Evolutionary conservation across 2,329 filamentous ascomycete genomes (phyloP).

Genomic region (Aspergillus fumigatus): DNA sequence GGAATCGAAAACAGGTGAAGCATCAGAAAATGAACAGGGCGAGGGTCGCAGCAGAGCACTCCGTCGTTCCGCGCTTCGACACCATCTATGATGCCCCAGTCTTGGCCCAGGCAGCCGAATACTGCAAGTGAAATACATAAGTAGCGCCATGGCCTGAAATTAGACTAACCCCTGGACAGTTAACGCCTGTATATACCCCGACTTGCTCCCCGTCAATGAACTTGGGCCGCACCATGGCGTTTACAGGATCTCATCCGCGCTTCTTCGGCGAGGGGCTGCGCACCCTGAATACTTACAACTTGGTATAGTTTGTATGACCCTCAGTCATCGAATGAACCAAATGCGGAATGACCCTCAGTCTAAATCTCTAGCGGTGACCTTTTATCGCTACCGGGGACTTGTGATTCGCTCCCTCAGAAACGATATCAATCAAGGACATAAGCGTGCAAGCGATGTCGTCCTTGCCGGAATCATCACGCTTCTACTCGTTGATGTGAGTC

Average conservation of each 20-base stretch:
- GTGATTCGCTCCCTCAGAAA: slow-evolving; percentile 29
- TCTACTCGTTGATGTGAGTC: slow-evolving; percentile 29
- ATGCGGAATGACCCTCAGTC: slow-evolving; percentile 9
- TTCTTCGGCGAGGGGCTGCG: slow-evolving; percentile 11
- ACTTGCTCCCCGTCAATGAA: slow-evolving; percentile 17
- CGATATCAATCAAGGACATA: slow-evolving; percentile 18
- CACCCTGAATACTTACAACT: slow-evolving; percentile 27
- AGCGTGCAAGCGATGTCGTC: slow-evolving; percentile 19
- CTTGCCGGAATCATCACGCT: slow-evolving; percentile 32
- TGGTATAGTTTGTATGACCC: slow-evolving; percentile 28
- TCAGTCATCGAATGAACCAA: slow-evolving; percentile 33
- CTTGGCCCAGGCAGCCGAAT: slow-evolving; percentile 23
- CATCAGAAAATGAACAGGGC: not conserved
- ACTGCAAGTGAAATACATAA: slow-evolving; percentile 22
- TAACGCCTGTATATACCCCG: slow-evolving; percentile 29
- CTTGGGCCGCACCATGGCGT: slow-evolving; percentile 24
- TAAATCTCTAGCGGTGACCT: slow-evolving; percentile 19
- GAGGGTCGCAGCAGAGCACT: not conserved
- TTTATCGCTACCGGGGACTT: slow-evolving; percentile 28
- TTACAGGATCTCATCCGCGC: slow-evolving; percentile 20
- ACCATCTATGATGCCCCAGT: slow-evolving; percentile 14
- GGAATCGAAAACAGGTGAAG: not conserved
- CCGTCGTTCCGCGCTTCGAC: not conserved
- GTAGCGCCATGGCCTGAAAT: no score
- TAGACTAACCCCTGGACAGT: slow-evolving; percentile 14